phyloP scores from a whole-genome alignment of 345 rosid genomes.

The Brassica rapa region DNA sequence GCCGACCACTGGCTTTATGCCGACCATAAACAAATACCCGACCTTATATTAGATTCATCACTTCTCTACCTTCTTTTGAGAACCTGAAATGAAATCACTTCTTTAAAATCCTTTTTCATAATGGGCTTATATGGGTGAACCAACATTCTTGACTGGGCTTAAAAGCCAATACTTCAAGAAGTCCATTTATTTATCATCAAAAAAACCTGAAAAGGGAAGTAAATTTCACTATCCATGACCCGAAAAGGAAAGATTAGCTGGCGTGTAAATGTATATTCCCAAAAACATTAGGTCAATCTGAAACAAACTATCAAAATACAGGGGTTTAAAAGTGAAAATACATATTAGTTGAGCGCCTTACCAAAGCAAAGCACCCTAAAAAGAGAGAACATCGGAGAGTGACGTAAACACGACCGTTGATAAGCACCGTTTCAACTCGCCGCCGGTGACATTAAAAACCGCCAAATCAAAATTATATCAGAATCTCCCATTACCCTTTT shows the following conservation, averaged over 20 bases:
- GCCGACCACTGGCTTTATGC: background rate
- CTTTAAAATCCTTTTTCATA: background rate
- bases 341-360: background rate
- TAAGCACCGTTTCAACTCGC: conserved; percentile 31
- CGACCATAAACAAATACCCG: conserved; percentile 14
- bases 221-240: background rate
- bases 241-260: background rate
- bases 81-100: background rate
- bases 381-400: conserved; percentile 32
- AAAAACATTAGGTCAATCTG: background rate
- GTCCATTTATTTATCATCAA: background rate
- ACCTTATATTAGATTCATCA: background rate
- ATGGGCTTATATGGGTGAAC: background rate
- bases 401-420: conserved; percentile 46
- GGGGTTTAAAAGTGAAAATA: conserved; percentile 29
- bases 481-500: background rate
- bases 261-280: background rate
- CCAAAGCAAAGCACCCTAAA: conserved; percentile 27
- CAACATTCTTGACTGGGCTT: background rate
- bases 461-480: background rate
- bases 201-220: background rate
- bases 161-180: background rate
- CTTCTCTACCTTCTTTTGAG: background rate
- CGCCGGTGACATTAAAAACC: conserved; percentile 32
- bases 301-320: background rate